These are phyloP conservation scores for Thermothielavioides terrestris DNA, from an alignment of 495 filamentous ascomycete genomes.

Conservation along the genomic window DNA sequence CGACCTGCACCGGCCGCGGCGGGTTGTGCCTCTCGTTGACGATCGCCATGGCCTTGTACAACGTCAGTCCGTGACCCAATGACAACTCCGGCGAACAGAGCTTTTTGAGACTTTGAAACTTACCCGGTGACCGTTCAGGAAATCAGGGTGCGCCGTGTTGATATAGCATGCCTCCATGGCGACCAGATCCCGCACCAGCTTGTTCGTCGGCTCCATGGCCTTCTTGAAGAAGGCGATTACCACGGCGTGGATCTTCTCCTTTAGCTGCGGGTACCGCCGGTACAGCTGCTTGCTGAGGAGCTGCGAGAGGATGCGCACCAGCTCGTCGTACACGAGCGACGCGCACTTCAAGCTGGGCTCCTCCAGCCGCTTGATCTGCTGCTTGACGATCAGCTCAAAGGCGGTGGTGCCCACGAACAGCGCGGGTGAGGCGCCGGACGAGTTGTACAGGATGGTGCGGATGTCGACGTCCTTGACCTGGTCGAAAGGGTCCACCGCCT, in stretches of 20 bases:
- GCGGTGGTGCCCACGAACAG: constrained; percentile 97
- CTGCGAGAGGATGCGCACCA: constrained; percentile 89
- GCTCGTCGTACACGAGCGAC: constrained; percentile 92
- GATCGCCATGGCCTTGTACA: constrained; percentile 81
- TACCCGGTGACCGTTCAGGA: constrained; percentile 87
- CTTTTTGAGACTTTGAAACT: constrained; percentile 23
- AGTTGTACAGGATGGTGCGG: constrained; percentile 94
- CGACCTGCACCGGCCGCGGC: constrained; percentile 85
- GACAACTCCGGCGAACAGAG: not conserved
- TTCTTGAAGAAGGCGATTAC: constrained; percentile 97
- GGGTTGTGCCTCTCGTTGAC: constrained; percentile 82
- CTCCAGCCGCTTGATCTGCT: constrained; percentile 94
- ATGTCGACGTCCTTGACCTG: constrained; percentile 97
- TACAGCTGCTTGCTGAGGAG: constrained; percentile 84
- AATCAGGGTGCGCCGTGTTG: constrained; percentile 98
- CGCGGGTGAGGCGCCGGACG: constrained; percentile 91
- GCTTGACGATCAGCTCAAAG: constrained; percentile 97
- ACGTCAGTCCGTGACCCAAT: not conserved
- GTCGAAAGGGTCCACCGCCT: constrained; percentile 97
- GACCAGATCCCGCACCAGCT: constrained; percentile 88
- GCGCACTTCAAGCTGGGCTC: constrained; percentile 97
- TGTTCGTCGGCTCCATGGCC: constrained; percentile 93
- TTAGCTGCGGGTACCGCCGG: constrained; percentile 82
- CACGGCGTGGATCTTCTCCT: constrained; percentile 95
- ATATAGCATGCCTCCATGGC: constrained; percentile 95